A percentile compares a stretch with the other conserved stretches of the same genome.
These are phyloP conservation scores for Vaccinium macrocarpon DNA, from an alignment of 148 eudicot species.

Conservation along the genomic window DNA sequence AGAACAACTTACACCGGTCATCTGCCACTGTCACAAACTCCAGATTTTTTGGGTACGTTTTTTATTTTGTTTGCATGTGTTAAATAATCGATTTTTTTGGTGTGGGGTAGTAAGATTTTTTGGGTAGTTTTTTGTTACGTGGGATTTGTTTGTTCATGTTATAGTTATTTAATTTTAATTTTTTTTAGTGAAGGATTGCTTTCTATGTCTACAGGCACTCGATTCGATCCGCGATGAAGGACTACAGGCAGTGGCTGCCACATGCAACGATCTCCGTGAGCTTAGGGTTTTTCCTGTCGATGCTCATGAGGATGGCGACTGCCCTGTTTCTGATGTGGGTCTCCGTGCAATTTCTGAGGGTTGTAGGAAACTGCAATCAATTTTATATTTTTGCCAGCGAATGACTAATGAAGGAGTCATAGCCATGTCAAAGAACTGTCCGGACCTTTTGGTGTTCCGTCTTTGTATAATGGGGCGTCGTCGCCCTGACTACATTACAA, in stretches of 20 bases:
- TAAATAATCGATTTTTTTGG: constrained; percentile 40
- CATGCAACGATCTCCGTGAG: constrained; percentile 74
- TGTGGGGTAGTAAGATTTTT: constrained; percentile 21
- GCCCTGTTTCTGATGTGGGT: constrained; percentile 79
- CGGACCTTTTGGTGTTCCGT: constrained; percentile 73
- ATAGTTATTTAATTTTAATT: neutral
- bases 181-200: neutral
- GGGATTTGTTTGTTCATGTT: neutral
- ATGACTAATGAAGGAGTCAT: constrained; percentile 85
- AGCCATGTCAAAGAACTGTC: constrained; percentile 82
- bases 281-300: constrained; percentile 82
- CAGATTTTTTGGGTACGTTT: constrained; percentile 65
- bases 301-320: constrained; percentile 63
- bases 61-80: neutral
- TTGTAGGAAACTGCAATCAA: constrained; percentile 63
- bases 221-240: constrained; percentile 84
- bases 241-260: constrained; percentile 71
- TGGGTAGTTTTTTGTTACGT: constrained; percentile 50
- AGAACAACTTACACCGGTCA: constrained; percentile 56
- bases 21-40: constrained; percentile 65
- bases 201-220: constrained; percentile 46
- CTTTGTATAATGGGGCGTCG: constrained; percentile 84
- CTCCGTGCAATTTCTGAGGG: constrained; percentile 77
- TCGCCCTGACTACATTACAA: constrained; percentile 61
- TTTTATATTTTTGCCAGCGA: constrained; percentile 76